These are phyloP conservation scores for Acorus calamus DNA, from an alignment of 106 monocot genomes.

Conservation along the genomic window DNA sequence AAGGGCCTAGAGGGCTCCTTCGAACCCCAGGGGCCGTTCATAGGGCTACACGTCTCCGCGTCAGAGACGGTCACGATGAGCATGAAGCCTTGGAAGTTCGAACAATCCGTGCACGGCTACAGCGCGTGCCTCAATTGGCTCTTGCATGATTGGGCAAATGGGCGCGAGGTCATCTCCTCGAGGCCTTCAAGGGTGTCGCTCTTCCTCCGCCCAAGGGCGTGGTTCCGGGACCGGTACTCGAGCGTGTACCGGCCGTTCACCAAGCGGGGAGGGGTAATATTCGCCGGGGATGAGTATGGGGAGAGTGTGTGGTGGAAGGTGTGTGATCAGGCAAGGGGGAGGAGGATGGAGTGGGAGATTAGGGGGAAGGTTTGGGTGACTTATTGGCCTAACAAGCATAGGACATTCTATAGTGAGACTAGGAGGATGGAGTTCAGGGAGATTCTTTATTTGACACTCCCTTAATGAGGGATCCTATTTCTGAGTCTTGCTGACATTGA, in stretches of 20 bases:
- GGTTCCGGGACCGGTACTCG: constrained; percentile 65
- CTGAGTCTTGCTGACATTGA: too few species aligned
- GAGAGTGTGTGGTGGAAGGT: constrained; percentile 69
- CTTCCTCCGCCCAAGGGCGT: constrained; percentile 30
- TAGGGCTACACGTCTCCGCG: constrained; percentile 34
- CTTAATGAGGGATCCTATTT: too few species aligned
- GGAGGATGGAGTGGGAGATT: constrained; percentile 69
- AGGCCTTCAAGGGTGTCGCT: constrained; percentile 54
- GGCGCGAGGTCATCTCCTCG: constrained; percentile 59
- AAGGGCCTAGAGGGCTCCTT: constrained; percentile 42
- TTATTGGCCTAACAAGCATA: constrained; percentile 75
- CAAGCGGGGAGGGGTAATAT: constrained; percentile 66
- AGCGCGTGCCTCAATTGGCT: constrained; percentile 61
- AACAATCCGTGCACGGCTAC: constrained; percentile 48
- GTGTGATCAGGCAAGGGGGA: constrained; percentile 19
- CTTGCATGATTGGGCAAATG: constrained; percentile 54
- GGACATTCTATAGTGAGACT: constrained; percentile 48
- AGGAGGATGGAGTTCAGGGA: constrained; percentile 60
- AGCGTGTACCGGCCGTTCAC: constrained; percentile 74
- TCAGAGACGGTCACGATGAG: constrained; percentile 40
- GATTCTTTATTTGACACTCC: constrained; percentile 24
- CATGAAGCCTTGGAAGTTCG: constrained; percentile 83
- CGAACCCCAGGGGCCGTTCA: constrained; percentile 34
- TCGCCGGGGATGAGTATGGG: constrained; percentile 80
- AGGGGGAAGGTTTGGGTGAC: constrained; percentile 59